Evolutionary conservation across 106 monocot genomes (phyloP).

Genomic region (Dendrobium huoshanense): DNA sequence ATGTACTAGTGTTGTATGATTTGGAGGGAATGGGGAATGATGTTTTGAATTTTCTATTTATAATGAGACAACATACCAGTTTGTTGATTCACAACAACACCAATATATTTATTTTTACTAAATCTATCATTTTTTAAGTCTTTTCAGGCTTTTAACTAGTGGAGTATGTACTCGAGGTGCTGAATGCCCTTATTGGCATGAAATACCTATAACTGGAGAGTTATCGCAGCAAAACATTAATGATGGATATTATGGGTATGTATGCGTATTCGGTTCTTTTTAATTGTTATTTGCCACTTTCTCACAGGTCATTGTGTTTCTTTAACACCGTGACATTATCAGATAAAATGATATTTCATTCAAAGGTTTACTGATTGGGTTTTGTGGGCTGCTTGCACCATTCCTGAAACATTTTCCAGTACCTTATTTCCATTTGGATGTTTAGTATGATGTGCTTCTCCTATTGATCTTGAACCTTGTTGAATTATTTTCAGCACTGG

Average conservation of each 20-base stretch:
- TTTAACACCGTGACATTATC: background rate
- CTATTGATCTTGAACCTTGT: no score
- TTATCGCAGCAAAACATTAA: constrained; percentile 97
- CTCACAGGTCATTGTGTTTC: no score
- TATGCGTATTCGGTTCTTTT: background rate
- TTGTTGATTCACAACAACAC: no score
- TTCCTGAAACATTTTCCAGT: no score
- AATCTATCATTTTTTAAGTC: background rate
- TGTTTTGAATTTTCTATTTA: background rate
- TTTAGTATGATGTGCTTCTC: no score
- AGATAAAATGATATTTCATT: background rate
- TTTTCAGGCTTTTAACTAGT: constrained; percentile 7
- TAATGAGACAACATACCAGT: no score
- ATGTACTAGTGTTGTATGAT: background rate
- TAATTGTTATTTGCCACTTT: background rate
- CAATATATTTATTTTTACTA: background rate
- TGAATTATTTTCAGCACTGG: no score
- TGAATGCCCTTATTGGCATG: constrained; percentile 97
- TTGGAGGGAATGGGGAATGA: background rate
- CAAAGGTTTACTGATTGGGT: no score
- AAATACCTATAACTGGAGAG: constrained; percentile 93
- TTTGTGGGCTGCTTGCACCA: no score
- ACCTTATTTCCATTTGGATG: no score
- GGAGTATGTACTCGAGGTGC: constrained; percentile 93
- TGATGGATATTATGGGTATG: constrained; percentile 99